Evolutionary conservation across 2,329 filamentous ascomycete genomes (phyloP), one percentile per base, ranked within the genome.

Genomic region (Ambrosiella beaveri): DNA sequence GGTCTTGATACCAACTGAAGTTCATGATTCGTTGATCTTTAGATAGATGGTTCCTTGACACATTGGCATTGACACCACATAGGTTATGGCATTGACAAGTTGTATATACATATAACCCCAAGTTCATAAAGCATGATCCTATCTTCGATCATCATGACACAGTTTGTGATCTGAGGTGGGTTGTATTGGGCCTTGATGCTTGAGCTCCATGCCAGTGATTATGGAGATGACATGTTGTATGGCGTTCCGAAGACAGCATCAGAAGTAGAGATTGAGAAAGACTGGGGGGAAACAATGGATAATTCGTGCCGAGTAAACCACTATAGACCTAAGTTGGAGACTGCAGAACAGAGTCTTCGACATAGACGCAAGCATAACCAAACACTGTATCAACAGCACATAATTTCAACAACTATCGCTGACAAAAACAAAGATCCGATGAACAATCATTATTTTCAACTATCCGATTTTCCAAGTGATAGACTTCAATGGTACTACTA

Each of bases 131-230:
- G 27, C 27, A 27, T 27, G 3, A 41, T 41, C 40, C 40, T 41
- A 41, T n/a, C 11, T 41, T 12, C 4, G 11, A 41, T 41, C 40
- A n/a, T 12, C 2, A 3, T n/a, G n/a, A n/a, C 40, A 41, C n/a
- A 41, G 40, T 41, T n/a, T 12, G 11, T 12, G n/a, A n/a, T 41
- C 11, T 3, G n/a, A 41, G 40, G 40, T 49, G 47, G 47, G 47
- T 51, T 51, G 47, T 51, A 51, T 51, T 51, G 47, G 47, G 47
- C 17, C 17, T 51, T 36, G 7, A 51, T 51, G 47, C 47, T 51
- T 36, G 17, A 36, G 3, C 39, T 51, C 15, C 47, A 12, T 9
- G 8, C 9, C 27, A 51, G 8, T 11, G 27, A 12, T n/a, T n/a
- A 8, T 35, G 47, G 17, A 35, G 47, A 12, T 9, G 5, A 11